phyloP scores from a whole-genome alignment of 2,329 filamentous ascomycete species.

The Diaporthe humulicola region DNA sequence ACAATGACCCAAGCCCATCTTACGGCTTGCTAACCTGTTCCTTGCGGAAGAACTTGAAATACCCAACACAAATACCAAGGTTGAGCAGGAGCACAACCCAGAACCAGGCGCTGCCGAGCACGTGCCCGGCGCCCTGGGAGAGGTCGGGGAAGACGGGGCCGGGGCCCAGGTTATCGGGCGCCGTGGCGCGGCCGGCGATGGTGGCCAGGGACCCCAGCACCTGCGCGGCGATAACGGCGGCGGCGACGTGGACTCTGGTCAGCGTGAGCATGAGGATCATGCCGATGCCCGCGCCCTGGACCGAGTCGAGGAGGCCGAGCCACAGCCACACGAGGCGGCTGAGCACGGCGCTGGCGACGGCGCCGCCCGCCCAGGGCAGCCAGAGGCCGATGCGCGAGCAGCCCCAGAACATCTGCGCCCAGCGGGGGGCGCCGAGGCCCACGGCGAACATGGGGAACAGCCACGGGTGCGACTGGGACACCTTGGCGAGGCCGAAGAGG shows the following conservation, averaged over 20 bases:
- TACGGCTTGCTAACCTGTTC: slow-evolving; percentile 41
- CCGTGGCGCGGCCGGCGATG: slow-evolving; percentile 70
- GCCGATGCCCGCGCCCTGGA: slow-evolving; percentile 74
- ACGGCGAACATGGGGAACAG: slow-evolving; percentile 75
- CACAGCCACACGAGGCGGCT: slow-evolving; percentile 72
- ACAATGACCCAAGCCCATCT: slow-evolving; percentile 13
- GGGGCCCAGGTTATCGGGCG: slow-evolving; percentile 71
- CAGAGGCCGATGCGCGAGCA: slow-evolving; percentile 70
- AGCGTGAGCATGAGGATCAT: slow-evolving; percentile 75
- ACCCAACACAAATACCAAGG: slow-evolving; percentile 67
- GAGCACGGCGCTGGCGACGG: slow-evolving; percentile 64
- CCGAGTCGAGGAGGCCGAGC: slow-evolving; percentile 72
- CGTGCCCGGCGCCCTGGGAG: slow-evolving; percentile 56
- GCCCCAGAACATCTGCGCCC: slow-evolving; percentile 76
- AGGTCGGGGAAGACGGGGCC: slow-evolving; percentile 73
- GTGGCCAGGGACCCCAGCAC: slow-evolving; percentile 73
- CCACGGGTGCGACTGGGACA: slow-evolving; percentile 73
- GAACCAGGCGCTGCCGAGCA: slow-evolving; percentile 66
- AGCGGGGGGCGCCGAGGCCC: slow-evolving; percentile 73
- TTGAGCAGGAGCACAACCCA: slow-evolving; percentile 71
- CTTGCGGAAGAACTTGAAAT: slow-evolving; percentile 63
- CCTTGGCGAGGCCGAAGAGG: slow-evolving; percentile 61
- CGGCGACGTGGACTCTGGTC: slow-evolving; percentile 72
- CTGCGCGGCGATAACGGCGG: slow-evolving; percentile 70
- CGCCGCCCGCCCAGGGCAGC: slow-evolving; percentile 70